A percentile compares a stretch with the other conserved stretches of the same genome.
Evolutionary conservation across 176 grass and related monocot species (phyloP).

Genomic region (Rhynchospora tenuis): DNA sequence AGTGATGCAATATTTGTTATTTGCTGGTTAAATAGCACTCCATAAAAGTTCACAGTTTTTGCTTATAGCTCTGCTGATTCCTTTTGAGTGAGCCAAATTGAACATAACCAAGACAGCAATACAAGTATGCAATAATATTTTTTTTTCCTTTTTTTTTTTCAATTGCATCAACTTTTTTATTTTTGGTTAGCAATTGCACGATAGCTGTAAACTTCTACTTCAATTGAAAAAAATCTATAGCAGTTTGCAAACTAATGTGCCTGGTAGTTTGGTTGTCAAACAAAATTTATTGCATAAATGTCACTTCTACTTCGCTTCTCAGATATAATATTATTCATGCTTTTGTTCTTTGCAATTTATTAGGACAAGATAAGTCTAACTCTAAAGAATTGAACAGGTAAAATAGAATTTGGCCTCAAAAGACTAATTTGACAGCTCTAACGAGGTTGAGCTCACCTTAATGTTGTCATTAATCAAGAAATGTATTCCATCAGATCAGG

Average conservation of each 20-base stretch:
- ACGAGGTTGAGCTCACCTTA: not conserved
- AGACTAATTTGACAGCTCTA: not conserved
- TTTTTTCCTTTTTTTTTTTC: not conserved
- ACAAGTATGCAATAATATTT: not conserved
- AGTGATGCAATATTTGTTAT: not conserved
- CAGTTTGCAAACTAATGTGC: not conserved
- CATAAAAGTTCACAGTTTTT: not conserved
- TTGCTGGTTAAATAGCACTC: not conserved
- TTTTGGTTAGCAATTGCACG: not conserved
- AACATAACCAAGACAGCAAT: not conserved
- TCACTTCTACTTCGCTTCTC: not conserved
- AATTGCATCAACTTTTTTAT: not conserved
- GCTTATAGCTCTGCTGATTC: not conserved
- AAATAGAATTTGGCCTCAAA: not conserved
- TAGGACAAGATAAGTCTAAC: not conserved
- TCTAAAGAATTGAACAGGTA: not conserved
- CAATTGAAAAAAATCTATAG: not conserved
- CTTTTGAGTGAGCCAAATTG: not conserved
- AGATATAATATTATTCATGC: not conserved
- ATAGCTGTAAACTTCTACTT: no score
- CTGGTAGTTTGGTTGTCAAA: not conserved
- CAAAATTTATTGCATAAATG: not conserved
- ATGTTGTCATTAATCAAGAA: not conserved
- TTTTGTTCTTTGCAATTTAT: not conserved
- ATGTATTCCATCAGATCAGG: not conserved